phyloP scores from a whole-genome alignment of 495 filamentous ascomycete species.

The Aspergillus cristatus region DNA sequence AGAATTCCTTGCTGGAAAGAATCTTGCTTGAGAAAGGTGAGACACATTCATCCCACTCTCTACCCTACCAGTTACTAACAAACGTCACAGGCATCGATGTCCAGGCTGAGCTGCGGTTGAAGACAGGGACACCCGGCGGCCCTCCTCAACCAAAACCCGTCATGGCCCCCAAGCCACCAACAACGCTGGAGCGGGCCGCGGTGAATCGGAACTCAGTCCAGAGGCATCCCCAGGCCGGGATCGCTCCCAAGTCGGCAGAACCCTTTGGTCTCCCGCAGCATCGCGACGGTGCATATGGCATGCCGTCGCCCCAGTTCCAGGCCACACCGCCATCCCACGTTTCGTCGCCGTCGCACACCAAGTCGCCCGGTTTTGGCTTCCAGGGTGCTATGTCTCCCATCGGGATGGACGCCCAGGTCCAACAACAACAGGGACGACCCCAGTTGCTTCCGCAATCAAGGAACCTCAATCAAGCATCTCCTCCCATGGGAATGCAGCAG shows the following conservation, averaged over 20 bases:
- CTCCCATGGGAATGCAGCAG: constrained; percentile 35
- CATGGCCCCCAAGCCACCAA: constrained; percentile 44
- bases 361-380: constrained; percentile 59
- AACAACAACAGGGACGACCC: constrained; percentile 42
- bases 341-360: constrained; percentile 62
- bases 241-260: constrained; percentile 57
- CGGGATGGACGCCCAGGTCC: constrained; percentile 52
- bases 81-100: constrained; percentile 76
- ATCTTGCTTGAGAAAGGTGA: constrained; percentile 93
- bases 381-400: constrained; percentile 64
- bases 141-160: constrained; percentile 48
- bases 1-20: constrained; percentile 91
- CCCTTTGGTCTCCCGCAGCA: constrained; percentile 46
- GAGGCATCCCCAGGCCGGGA: constrained; percentile 53
- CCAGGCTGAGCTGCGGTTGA: constrained; percentile 84
- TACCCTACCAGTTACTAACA: constrained; percentile 5
- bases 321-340: constrained; percentile 78
- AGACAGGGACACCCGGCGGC: constrained; percentile 62
- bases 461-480: constrained; percentile 30
- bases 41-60: background rate
- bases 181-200: constrained; percentile 62
- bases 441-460: constrained; percentile 38
- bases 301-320: constrained; percentile 53
- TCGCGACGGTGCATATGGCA: constrained; percentile 39
- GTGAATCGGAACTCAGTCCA: constrained; percentile 61